Evolutionary conservation across 2,329 filamentous ascomycete genomes (phyloP).

Genomic region (Diaporthe ilicicola): DNA sequence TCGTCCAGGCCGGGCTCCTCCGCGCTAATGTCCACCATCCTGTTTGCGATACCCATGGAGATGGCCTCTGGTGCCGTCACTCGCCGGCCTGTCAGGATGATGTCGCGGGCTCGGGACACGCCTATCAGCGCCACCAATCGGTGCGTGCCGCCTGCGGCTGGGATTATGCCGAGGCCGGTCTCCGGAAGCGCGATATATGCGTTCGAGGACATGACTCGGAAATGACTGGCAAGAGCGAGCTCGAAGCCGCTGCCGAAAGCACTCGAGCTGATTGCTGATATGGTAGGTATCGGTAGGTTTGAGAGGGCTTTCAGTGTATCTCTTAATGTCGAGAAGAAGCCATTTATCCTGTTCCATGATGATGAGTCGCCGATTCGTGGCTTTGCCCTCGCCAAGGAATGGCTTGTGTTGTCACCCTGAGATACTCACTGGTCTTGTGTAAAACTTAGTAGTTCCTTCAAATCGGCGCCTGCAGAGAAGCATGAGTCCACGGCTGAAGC

Average conservation of each 20-base stretch:
- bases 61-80: slow-evolving; percentile 87
- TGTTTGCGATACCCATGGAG: slow-evolving; percentile 87
- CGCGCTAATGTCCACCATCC: slow-evolving; percentile 81
- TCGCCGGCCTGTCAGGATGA: slow-evolving; percentile 87
- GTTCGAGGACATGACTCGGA: slow-evolving; percentile 85
- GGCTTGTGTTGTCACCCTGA: neutral
- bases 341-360: slow-evolving; percentile 67
- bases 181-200: slow-evolving; percentile 86
- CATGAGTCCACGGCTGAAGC: slow-evolving; percentile 83
- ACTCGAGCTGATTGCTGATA: slow-evolving; percentile 84
- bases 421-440: slow-evolving; percentile 75
- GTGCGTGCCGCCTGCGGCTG: slow-evolving; percentile 92
- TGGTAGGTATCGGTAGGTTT: slow-evolving; percentile 84
- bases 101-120: slow-evolving; percentile 80
- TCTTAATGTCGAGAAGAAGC: slow-evolving; percentile 81
- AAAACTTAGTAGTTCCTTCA: slow-evolving; percentile 86
- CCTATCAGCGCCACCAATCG: slow-evolving; percentile 86
- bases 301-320: slow-evolving; percentile 78
- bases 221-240: slow-evolving; percentile 85
- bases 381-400: no score
- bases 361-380: neutral
- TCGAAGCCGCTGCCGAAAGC: slow-evolving; percentile 95
- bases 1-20: slow-evolving; percentile 48
- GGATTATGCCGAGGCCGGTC: slow-evolving; percentile 91
- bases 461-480: slow-evolving; percentile 94